Evolutionary conservation across 495 filamentous ascomycete genomes (phyloP).

Genomic region (Penicillium arizonense): DNA sequence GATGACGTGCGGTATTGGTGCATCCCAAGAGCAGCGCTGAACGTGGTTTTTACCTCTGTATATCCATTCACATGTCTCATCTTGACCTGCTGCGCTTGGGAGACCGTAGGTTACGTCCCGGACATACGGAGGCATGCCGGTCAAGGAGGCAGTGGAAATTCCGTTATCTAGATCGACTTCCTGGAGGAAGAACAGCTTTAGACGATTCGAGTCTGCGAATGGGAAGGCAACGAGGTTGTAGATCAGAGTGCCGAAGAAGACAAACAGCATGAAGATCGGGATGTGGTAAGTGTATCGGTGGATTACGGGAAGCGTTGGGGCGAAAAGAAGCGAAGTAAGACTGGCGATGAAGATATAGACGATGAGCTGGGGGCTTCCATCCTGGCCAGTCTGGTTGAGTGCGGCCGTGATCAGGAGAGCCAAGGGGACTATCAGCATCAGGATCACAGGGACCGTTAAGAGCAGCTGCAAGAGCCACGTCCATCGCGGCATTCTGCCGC

Average conservation of each 20-base stretch:
- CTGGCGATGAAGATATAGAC: conserved; percentile 69
- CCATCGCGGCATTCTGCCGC: conserved; percentile 71
- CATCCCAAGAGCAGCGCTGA: conserved; percentile 68
- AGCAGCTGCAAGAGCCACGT: conserved; percentile 87
- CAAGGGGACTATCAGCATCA: conserved; percentile 73
- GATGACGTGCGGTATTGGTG: conserved; percentile 58
- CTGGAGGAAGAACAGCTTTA: conserved; percentile 88
- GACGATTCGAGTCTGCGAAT: conserved; percentile 71
- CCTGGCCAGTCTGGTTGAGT: conserved; percentile 75
- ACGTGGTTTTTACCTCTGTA: conserved; percentile 1
- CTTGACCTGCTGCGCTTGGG: conserved; percentile 66
- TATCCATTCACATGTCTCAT: conserved; percentile 48
- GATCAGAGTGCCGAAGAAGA: conserved; percentile 74
- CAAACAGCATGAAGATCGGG: conserved; percentile 68
- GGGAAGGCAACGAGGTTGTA: conserved; percentile 90
- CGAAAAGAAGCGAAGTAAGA: conserved; percentile 69
- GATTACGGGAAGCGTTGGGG: conserved; percentile 78
- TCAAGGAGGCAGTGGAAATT: conserved; percentile 64
- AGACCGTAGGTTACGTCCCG: conserved; percentile 61
- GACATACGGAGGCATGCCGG: conserved; percentile 71
- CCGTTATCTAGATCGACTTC: conserved; percentile 74
- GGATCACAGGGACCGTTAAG: conserved; percentile 69
- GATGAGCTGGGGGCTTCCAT: conserved; percentile 63
- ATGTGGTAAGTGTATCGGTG: conserved; percentile 85
- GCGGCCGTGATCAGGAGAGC: conserved; percentile 70